A percentile compares a stretch with the other conserved stretches of the same genome.
Evolutionary conservation across 495 filamentous ascomycete genomes (phyloP).

Genomic region (Saxophila tyrrhenica): DNA sequence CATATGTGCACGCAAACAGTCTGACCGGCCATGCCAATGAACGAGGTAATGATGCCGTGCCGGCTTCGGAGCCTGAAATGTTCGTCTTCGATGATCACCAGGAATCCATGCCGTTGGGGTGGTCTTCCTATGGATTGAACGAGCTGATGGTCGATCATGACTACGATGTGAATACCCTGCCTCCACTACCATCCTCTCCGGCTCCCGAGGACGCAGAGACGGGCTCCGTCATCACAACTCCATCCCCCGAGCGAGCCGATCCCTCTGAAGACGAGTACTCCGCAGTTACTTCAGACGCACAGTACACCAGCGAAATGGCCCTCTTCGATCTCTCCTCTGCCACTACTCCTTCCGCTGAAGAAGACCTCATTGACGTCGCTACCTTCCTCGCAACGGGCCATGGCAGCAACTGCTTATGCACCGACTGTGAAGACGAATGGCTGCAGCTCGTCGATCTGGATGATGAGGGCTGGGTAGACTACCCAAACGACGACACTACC

Average conservation of each 20-base stretch:
- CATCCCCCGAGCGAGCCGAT: neutral
- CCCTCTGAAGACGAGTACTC: neutral
- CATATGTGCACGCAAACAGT: conserved; percentile 16
- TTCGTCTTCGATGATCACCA: conserved; percentile 1
- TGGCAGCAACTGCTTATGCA: conserved; percentile 21
- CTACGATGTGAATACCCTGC: neutral
- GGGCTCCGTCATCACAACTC: neutral
- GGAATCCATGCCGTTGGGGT: neutral
- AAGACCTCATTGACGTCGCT: conserved; percentile 12
- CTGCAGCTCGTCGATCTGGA: neutral
- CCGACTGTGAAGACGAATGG: conserved; percentile 2
- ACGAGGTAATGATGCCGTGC: neutral
- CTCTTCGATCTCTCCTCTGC: conserved; percentile 7
- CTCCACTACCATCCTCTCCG: neutral
- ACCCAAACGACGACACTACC: neutral
- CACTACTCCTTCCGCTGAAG: neutral
- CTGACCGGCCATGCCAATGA: conserved; percentile 11
- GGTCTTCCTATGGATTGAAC: conserved; percentile 2
- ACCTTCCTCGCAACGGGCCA: conserved; percentile 22
- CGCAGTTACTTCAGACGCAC: conserved; percentile 1
- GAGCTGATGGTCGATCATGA: conserved; percentile 14
- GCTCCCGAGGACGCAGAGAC: conserved; percentile 1
- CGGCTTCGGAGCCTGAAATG: conserved; percentile 2
- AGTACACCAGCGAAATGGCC: conserved; percentile 4
- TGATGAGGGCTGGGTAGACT: conserved; percentile 1